These are phyloP conservation scores for Leccinellum luteum DNA, from an alignment of 768 basidiomycete genomes.

Conservation along the genomic window DNA sequence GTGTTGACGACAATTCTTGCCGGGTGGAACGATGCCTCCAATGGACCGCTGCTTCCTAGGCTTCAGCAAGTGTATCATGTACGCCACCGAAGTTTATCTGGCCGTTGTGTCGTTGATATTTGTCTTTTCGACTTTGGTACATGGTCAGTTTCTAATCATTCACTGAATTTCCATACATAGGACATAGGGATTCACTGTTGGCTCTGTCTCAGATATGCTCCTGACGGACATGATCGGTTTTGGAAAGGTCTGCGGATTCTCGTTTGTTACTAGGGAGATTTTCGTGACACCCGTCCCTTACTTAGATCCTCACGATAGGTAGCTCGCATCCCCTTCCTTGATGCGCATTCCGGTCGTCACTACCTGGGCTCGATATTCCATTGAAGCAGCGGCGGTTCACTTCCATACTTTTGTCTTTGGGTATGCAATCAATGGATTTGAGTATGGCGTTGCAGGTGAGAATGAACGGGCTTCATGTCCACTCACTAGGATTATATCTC, in stretches of 20 bases:
- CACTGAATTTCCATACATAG: conserved; percentile 17
- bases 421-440: conserved; percentile 3
- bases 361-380: neutral
- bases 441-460: conserved; percentile 4
- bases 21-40: too few species aligned
- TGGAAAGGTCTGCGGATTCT: conserved; percentile 33
- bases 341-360: conserved; percentile 19
- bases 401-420: conserved; percentile 3
- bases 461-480: conserved; percentile 4
- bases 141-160: conserved; percentile 1
- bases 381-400: neutral
- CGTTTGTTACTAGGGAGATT: neutral
- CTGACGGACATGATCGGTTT: conserved; percentile 41
- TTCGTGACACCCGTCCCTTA: neutral
- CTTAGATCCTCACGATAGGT: conserved; percentile 40
- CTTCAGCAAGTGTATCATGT: conserved; percentile 11
- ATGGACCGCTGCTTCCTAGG: neutral
- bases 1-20: neutral
- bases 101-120: conserved; percentile 57
- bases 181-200: conserved; percentile 12
- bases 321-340: conserved; percentile 32
- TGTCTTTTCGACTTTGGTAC: conserved; percentile 43
- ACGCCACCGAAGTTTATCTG: neutral
- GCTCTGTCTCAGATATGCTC: conserved; percentile 35
- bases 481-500: neutral